Conservation (phyloP, 2,329 filamentous ascomycete genomes). For the Hypoxylon sp. region DNA sequence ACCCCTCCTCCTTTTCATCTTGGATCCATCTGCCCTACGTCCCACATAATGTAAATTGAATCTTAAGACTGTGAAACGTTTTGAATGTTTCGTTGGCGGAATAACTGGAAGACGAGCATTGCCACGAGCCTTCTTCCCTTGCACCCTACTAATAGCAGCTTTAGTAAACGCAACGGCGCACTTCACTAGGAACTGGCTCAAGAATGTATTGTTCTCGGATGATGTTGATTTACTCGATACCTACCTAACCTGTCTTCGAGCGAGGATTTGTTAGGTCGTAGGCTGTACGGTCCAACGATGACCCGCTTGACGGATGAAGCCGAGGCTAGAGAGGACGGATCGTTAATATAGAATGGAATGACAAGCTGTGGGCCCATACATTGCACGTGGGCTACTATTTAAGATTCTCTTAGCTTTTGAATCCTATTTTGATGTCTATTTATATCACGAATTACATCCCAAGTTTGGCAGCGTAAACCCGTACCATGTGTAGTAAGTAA, state of each 20-base stretch:
- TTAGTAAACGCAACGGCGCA: no score
- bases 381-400: background rate
- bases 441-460: slow-evolving; percentile 6
- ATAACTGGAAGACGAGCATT: no score
- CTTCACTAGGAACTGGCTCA: no score
- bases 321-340: background rate
- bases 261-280: background rate
- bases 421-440: slow-evolving; percentile 9
- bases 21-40: no score
- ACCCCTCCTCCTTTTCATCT: background rate
- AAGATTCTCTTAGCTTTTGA: background rate
- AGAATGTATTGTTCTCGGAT: no score
- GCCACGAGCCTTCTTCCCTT: no score
- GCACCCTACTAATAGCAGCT: no score
- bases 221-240: no score
- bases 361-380: background rate
- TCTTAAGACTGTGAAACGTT: no score
- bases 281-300: background rate
- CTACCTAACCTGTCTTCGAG: background rate
- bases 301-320: background rate
- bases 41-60: background rate
- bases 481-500: background rate
- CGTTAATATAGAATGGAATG: background rate
- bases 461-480: background rate
- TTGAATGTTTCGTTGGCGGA: no score